phyloP scores from a whole-genome alignment of 495 filamentous ascomycete species.

The Cairneyella variabilis region DNA sequence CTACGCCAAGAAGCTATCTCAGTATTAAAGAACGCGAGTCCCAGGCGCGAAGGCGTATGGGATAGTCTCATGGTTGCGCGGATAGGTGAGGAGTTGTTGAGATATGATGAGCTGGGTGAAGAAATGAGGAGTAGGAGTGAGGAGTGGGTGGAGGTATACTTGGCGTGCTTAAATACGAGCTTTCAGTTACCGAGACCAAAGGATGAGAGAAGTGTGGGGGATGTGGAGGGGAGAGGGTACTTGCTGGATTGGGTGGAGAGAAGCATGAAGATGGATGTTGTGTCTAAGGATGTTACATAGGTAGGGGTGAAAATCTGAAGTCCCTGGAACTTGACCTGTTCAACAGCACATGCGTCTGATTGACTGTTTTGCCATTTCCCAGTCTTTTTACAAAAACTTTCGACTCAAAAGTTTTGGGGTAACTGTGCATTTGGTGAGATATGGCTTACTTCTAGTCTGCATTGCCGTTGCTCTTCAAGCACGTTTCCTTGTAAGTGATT shows the following conservation, averaged over 20 bases:
- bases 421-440: too few relatives aligned
- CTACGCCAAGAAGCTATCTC: background rate
- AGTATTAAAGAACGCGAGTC: background rate
- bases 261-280: background rate
- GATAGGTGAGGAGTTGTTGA: background rate
- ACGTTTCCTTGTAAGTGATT: too few relatives aligned
- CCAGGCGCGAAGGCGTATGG: background rate
- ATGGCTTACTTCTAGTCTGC: too few relatives aligned
- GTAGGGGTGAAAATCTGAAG: too few relatives aligned
- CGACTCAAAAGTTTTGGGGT: too few relatives aligned
- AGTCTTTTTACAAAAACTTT: too few relatives aligned
- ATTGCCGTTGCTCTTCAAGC: too few relatives aligned
- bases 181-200: background rate
- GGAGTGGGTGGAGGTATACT: background rate
- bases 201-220: background rate
- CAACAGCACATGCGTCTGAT: too few relatives aligned
- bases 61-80: background rate
- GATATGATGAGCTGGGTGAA: background rate
- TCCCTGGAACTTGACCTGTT: too few relatives aligned
- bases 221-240: background rate
- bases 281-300: background rate
- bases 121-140: background rate
- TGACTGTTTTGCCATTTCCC: too few relatives aligned
- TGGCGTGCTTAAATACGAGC: background rate
- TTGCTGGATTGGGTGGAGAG: slow-evolving; percentile 4